Percentiles rank a stretch among this genome's conserved stretches.
Conservation (phyloP, 2,329 filamentous ascomycete species). For the Aspergillus chevalieri region DNA sequence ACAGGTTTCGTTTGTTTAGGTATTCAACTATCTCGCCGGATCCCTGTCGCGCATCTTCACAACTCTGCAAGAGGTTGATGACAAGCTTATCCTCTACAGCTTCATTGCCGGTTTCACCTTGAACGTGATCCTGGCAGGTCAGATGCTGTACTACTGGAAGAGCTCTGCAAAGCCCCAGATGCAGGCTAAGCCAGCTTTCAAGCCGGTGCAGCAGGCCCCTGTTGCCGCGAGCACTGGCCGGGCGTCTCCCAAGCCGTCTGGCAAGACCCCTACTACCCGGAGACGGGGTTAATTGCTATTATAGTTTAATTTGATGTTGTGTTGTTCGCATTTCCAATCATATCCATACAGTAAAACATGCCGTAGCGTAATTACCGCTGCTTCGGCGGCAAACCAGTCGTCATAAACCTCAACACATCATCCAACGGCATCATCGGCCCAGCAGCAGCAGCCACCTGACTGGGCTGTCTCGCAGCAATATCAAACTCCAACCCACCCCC, state of each 20-base stretch:
- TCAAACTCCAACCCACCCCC: slow-evolving; percentile 29
- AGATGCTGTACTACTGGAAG: slow-evolving; percentile 99
- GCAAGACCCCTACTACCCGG: slow-evolving; percentile 51
- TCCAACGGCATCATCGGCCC: slow-evolving; percentile 34
- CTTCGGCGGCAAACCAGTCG: slow-evolving; percentile 37
- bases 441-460: slow-evolving; percentile 2
- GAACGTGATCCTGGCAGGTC: slow-evolving; percentile 76
- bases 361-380: slow-evolving; percentile 16
- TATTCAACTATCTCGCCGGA: slow-evolving; percentile 95
- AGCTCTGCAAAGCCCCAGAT: slow-evolving; percentile 37
- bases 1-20: slow-evolving; percentile 47
- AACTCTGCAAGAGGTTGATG: slow-evolving; percentile 92
- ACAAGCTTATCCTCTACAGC: slow-evolving; percentile 91
- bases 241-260: slow-evolving; percentile 35
- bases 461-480: slow-evolving; percentile 17
- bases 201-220: slow-evolving; percentile 22
- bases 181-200: slow-evolving; percentile 27
- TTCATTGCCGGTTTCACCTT: slow-evolving; percentile 88
- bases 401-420: slow-evolving; percentile 47
- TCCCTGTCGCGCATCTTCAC: slow-evolving; percentile 95
- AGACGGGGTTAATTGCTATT: slow-evolving; percentile 41
- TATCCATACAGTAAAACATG: not conserved
- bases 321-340: not conserved
- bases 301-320: not conserved
- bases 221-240: slow-evolving; percentile 33